Conservation (phyloP, 345 rosid genomes). For the Hypericum perforatum region DNA sequence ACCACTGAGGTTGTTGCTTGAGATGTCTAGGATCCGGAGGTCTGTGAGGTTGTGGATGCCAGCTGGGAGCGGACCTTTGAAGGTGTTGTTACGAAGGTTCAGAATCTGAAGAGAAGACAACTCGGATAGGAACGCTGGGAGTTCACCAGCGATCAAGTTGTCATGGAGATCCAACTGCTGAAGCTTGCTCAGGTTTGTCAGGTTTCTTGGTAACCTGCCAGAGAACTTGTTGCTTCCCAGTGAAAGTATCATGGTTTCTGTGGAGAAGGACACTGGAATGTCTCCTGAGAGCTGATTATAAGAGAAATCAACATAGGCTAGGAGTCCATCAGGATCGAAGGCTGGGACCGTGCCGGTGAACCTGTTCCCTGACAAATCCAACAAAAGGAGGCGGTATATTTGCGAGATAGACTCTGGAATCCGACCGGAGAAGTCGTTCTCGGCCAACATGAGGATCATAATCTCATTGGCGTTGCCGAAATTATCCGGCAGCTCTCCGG, state of each 20-base stretch:
- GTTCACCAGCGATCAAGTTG: conserved; percentile 26
- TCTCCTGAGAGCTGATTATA: conserved; percentile 27
- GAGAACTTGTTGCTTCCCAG: conserved; percentile 23
- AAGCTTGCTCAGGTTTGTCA: conserved; percentile 20
- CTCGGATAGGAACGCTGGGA: conserved; percentile 21
- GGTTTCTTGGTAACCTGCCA: conserved; percentile 18
- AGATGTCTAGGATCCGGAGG: conserved; percentile 28
- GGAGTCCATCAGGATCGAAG: conserved; percentile 11
- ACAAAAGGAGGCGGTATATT: conserved; percentile 20
- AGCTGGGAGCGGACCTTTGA: conserved; percentile 21
- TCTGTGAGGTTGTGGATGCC: conserved; percentile 21
- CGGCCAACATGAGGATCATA: conserved; percentile 22
- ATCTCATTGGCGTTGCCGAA: conserved; percentile 17
- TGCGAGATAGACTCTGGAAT: conserved; percentile 20
- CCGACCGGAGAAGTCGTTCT: conserved; percentile 23
- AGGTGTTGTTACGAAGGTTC: conserved; percentile 19
- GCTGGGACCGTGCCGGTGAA: conserved; percentile 21
- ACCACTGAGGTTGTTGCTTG: conserved; percentile 18
- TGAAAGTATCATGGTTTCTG: conserved; percentile 15
- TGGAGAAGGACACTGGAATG: conserved; percentile 17
- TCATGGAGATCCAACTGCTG: conserved; percentile 24
- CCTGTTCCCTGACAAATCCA: conserved; percentile 26
- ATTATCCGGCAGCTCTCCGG: conserved; percentile 30
- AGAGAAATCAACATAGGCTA: conserved; percentile 25
- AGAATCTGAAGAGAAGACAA: conserved; percentile 22